These are phyloP conservation scores for Aspergillus sp. DNA, from an alignment of 2,329 filamentous ascomycete genomes.

Conservation along the genomic window DNA sequence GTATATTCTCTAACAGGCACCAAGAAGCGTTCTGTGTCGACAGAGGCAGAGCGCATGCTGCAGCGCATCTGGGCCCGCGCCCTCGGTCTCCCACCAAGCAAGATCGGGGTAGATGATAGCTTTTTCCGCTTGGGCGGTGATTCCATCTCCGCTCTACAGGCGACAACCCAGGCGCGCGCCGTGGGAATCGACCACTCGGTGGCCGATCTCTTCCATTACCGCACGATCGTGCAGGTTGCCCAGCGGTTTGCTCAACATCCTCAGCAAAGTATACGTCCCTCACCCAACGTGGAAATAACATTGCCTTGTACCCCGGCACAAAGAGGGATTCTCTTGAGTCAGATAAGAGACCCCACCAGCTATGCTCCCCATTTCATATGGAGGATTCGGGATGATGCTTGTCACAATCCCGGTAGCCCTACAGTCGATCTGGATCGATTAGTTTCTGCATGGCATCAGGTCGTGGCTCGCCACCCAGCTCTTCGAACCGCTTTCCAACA, in stretches of 20 bases:
- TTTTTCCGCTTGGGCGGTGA: background rate
- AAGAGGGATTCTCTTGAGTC: background rate
- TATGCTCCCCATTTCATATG: background rate
- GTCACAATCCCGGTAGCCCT: no score
- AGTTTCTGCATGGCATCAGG: background rate
- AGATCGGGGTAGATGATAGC: background rate
- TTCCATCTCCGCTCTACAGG: background rate
- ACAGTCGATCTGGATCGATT: background rate
- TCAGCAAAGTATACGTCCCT: background rate
- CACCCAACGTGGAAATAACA: background rate
- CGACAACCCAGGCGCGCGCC: background rate
- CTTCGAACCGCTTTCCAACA: background rate
- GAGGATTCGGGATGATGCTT: background rate
- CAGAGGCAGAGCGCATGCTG: background rate
- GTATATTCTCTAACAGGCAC: background rate
- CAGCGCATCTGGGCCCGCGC: background rate
- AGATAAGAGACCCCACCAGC: background rate
- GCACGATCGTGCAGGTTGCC: background rate
- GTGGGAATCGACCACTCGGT: background rate
- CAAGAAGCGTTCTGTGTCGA: background rate
- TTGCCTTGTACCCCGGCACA: background rate
- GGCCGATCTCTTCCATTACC: background rate
- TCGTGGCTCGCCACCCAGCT: background rate
- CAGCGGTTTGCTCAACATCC: background rate
- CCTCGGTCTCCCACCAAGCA: background rate